Evolutionary conservation across 2,329 filamentous ascomycete species (phyloP).

Genomic region (Neofusicoccum parvum): DNA sequence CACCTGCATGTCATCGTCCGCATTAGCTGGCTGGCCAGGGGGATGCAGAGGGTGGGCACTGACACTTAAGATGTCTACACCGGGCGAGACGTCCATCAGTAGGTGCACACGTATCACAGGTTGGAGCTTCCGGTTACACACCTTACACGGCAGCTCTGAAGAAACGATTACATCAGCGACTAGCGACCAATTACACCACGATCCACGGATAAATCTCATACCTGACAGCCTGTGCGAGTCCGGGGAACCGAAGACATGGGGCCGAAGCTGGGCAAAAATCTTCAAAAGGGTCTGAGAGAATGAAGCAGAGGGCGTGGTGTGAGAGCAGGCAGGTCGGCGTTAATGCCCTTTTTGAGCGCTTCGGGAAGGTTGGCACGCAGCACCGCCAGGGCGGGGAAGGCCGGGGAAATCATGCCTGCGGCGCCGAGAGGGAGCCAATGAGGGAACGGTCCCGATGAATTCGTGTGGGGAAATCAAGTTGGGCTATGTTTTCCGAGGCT

Average conservation of each 20-base stretch:
- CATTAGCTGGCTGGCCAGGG: background rate
- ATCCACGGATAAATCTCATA: background rate
- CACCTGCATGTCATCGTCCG: slow-evolving; percentile 23
- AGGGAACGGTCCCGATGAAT: background rate
- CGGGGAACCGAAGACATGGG: slow-evolving; percentile 20
- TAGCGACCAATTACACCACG: background rate
- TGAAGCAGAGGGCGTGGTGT: slow-evolving; percentile 1
- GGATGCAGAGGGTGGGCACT: background rate
- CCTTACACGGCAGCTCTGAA: slow-evolving; percentile 22
- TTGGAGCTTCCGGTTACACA: background rate
- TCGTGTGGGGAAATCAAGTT: background rate
- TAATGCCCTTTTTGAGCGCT: slow-evolving; percentile 8
- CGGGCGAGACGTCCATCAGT: background rate
- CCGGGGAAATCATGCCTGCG: background rate
- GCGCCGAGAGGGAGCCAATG: background rate
- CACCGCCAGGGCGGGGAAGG: background rate
- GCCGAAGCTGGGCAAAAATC: slow-evolving; percentile 2
- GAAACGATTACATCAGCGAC: slow-evolving; percentile 1
- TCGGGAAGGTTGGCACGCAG: slow-evolving; percentile 18
- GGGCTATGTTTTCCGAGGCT: background rate
- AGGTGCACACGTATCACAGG: background rate
- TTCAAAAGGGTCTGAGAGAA: background rate
- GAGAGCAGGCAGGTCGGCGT: slow-evolving; percentile 11
- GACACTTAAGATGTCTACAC: slow-evolving; percentile 32
- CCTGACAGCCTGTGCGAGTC: slow-evolving; percentile 23